Base-by-base conservation (phyloP, 2,329 filamentous ascomycete species). In the Chaetomiaceae sp. region DNA sequence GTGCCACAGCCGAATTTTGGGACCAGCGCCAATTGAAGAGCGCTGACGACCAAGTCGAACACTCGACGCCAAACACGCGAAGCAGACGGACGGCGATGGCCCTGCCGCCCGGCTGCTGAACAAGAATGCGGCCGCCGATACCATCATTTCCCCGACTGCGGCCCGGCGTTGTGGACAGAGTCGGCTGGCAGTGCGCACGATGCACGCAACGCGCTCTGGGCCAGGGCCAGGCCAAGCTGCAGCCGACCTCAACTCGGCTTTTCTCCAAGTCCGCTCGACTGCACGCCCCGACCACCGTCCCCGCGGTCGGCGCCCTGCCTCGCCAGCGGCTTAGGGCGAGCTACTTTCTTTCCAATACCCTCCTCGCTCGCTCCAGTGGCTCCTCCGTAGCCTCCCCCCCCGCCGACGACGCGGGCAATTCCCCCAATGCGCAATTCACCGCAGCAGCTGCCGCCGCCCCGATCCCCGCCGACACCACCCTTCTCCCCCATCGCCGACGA, bases 281-380 rank as follows among this genome's bases (percentile, higher is more conserved):
- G 3, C 54, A 49, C 20, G 40, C 53, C n/a, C 46, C 52, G 22
- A 48, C 53, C 14, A 39, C 50, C 20, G 44, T 48, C 24, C 45
- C 42, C 30, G 30, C 41, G 6, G 14, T 7, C 15, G 29, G 12
- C 45, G 34, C 35, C 38, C 27, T 48, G 9, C 47, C 54, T n/a
- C 52, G 54, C 9, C 58, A 54, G 15, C 50, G 48, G 8, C 53
- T 60, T 26, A 59, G 56, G 30, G 54, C 62, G 38, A 58, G 60
- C 51, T 65, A 63, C 47, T 67, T 67, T 38, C 56, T 64, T 24
- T 65, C 63, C 38, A 66, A 66, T 47, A 50, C 43, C 35, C 44
- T 65, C 14, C 58, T 65, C 35, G 57, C 60, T 35, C 58, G 58
- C 17, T 45, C 54, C 54, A 55, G 57, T 56, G 57, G 57, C 54